Evolutionary conservation across 139 green algal genomes (phyloP), one percentile per base, ranked within the genome.

Genomic region (Picochlorum sp.): DNA sequence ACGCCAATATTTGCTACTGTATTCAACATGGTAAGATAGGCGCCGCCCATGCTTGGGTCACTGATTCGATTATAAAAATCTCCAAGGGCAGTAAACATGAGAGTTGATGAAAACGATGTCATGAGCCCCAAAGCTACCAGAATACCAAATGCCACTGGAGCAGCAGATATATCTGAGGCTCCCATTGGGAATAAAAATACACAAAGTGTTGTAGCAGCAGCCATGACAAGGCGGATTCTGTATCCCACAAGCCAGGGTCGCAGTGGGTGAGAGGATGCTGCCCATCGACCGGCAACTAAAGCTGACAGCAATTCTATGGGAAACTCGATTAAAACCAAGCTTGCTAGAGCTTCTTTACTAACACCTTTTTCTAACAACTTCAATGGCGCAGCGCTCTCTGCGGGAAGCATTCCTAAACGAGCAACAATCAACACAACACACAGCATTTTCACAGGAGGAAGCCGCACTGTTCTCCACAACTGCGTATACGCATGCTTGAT

Each of bases 11-110:
- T 97, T 47, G 88, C 83, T 37, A 96, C 88, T 11, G 90, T 96
- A 80, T 97, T 97, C 28, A 97, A 83, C 56, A 97, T 82, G 6
- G 90, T 97, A 16, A 97, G 78, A 77, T 96, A 97, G 2, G 88
- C 81, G 24, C 90, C 90, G 20, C 90, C 89, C 80, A 90, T 89
- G 30, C 15, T 58, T 31, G 83, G 78, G 62, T 85, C 78, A 20
- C 47, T 72, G n/a, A 87, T 65, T 41, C 47, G 65, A 67, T 92
- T 95, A 78, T 82, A 96, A 70, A 96, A 89, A 15, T 69, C 81
- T 31, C 89, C 87, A 21, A 92, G 72, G 1, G 82, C 73, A 10
- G 89, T 96, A 80, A 97, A 97, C 80, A 88, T 88, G 20, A 97
- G 78, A 0, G 90, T 94, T 55, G 70, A 85, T 23, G 75, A 75